phyloP scores from a whole-genome alignment of 352 stramenopile species.

The Pilasporangium apinafurcum region DNA sequence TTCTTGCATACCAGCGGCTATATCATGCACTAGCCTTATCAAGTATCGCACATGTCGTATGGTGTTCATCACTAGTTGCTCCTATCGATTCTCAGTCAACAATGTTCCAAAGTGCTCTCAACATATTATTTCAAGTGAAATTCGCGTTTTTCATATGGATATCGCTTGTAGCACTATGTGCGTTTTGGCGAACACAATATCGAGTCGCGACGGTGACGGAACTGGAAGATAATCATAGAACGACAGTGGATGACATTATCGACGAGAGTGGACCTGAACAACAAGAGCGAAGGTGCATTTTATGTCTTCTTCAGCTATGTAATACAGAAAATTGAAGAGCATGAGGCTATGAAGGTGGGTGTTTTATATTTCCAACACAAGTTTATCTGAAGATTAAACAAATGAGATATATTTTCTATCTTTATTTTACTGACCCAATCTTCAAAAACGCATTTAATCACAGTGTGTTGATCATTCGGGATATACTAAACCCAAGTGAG shows the following conservation, averaged over 20 bases:
- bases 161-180: conserved; percentile 8
- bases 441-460: too few species aligned
- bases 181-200: conserved; percentile 42
- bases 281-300: conserved; percentile 6
- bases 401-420: too few species aligned
- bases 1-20: conserved; percentile 33
- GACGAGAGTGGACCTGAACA: neutral
- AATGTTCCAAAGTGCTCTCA: neutral
- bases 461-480: conserved; percentile 32
- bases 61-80: conserved; percentile 19
- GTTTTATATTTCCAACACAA: too few species aligned
- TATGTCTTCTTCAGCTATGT: conserved; percentile 27
- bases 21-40: conserved; percentile 32
- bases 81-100: neutral
- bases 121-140: conserved; percentile 22
- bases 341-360: neutral
- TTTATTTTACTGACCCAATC: too few species aligned
- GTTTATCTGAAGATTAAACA: too few species aligned
- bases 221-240: neutral
- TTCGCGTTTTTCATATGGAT: conserved; percentile 16
- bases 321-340: neutral
- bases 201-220: conserved; percentile 14
- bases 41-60: conserved; percentile 28
- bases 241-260: neutral
- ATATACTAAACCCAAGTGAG: conserved; percentile 59